These are phyloP conservation scores for Domatiomyces globalis DNA, from an alignment of 2,329 filamentous ascomycete genomes.

Conservation along the genomic window DNA sequence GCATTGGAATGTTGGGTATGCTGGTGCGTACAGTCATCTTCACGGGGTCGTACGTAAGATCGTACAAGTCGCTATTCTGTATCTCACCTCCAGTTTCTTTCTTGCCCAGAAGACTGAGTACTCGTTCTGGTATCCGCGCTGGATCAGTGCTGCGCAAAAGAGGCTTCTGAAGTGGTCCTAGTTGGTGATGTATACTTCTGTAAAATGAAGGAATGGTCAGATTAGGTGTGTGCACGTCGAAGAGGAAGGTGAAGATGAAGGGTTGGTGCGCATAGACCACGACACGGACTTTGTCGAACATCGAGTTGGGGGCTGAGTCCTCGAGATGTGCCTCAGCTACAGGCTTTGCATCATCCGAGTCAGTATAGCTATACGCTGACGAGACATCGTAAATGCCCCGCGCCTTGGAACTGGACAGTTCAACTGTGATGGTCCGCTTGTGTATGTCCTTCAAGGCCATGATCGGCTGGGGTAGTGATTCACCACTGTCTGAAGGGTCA, in stretches of 20 bases:
- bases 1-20: conserved; percentile 50
- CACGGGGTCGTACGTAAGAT: conserved; percentile 46
- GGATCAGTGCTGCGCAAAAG: conserved; percentile 34
- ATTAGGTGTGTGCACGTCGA: conserved; percentile 29
- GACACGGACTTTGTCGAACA: conserved; percentile 14
- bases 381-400: not conserved
- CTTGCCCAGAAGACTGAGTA: conserved; percentile 8
- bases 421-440: conserved; percentile 24
- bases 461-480: conserved; percentile 8
- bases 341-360: not conserved
- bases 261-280: conserved; percentile 28
- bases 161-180: conserved; percentile 34
- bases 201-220: conserved; percentile 32
- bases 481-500: conserved; percentile 18
- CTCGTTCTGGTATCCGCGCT: conserved; percentile 26
- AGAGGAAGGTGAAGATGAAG: conserved; percentile 39
- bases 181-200: conserved; percentile 34
- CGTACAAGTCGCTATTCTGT: conserved; percentile 32
- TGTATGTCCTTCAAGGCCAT: conserved; percentile 7
- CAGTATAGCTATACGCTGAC: not conserved
- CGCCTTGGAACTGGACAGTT: conserved; percentile 14
- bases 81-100: not conserved
- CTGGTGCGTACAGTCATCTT: conserved; percentile 45
- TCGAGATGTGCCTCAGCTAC: conserved; percentile 9
- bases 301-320: conserved; percentile 8